A percentile compares a stretch with the other conserved stretches of the same genome.
phyloP scores from a whole-genome alignment of 2,329 filamentous ascomycete species.

The Huntiella bhutanensis region DNA sequence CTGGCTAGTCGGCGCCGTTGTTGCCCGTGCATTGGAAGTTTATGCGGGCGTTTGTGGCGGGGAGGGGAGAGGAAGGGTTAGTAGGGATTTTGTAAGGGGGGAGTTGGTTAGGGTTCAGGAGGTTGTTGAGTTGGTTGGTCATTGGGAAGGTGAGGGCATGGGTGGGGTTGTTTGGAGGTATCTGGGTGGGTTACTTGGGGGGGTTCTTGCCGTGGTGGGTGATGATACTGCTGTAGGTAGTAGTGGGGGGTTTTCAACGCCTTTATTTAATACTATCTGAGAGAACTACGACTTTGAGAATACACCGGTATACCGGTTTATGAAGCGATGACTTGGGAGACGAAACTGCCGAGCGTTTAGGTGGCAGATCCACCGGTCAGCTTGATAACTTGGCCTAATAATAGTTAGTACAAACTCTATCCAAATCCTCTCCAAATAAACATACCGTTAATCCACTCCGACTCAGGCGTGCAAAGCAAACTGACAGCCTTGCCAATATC shows the following conservation, averaged over 20 bases:
- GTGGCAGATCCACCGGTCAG: slow-evolving; percentile 19
- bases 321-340: not conserved
- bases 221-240: slow-evolving; percentile 23
- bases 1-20: slow-evolving; percentile 20
- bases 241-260: slow-evolving; percentile 12
- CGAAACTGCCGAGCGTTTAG: slow-evolving; percentile 11
- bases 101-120: slow-evolving; percentile 21
- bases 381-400: slow-evolving; percentile 22
- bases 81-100: slow-evolving; percentile 2
- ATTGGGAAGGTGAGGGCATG: slow-evolving; percentile 17
- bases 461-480: slow-evolving; percentile 35
- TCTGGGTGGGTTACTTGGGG: slow-evolving; percentile 24
- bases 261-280: no score
- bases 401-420: not conserved
- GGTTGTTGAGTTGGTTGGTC: slow-evolving; percentile 27
- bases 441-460: slow-evolving; percentile 45
- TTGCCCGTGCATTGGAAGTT: not conserved
- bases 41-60: slow-evolving; percentile 3
- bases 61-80: slow-evolving; percentile 15
- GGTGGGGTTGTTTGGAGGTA: slow-evolving; percentile 21
- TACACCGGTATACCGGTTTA: no score
- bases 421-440: not conserved
- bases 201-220: slow-evolving; percentile 25
- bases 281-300: no score
- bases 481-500: slow-evolving; percentile 40